Evolutionary conservation across 139 green algal species (phyloP).

Genomic region (Parachlorella kessleri): DNA sequence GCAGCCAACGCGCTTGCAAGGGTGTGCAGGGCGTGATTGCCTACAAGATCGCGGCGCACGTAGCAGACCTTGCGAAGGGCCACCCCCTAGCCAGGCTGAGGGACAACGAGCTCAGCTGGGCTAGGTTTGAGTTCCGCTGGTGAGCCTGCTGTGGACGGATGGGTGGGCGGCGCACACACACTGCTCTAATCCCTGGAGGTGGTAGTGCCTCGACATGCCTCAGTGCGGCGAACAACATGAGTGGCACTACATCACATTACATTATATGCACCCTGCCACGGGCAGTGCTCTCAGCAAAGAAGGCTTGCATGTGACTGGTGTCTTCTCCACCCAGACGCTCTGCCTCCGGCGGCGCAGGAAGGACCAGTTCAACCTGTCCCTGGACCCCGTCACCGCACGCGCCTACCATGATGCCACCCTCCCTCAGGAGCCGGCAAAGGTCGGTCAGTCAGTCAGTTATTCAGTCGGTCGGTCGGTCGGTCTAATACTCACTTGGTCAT

Average conservation of each 20-base stretch:
- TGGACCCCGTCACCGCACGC: conserved; percentile 89
- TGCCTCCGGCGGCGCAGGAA: conserved; percentile 46
- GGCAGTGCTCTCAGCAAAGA: too few species aligned
- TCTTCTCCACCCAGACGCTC: too few species aligned
- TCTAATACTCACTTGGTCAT: too few species aligned
- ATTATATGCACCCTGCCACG: too few species aligned
- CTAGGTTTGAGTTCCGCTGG: conserved; percentile 98
- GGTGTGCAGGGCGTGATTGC: conserved; percentile 85
- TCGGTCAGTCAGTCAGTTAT: too few species aligned
- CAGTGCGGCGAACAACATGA: too few species aligned
- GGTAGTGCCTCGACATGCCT: too few species aligned
- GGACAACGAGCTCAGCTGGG: conserved; percentile 89
- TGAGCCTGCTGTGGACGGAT: conserved; percentile 28
- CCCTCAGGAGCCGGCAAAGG: conserved; percentile 75
- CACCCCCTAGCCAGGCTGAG: conserved; percentile 84
- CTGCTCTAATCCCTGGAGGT: neutral
- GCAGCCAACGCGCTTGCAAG: too few species aligned
- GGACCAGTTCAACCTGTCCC: conserved; percentile 95
- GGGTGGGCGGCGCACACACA: neutral
- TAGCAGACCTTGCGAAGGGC: conserved; percentile 94
- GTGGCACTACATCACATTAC: too few species aligned
- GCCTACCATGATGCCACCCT: conserved; percentile 89
- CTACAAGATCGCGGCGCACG: conserved; percentile 98
- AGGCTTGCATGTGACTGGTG: too few species aligned
- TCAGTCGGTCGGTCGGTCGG: too few species aligned